phyloP scores from a whole-genome alignment of 2,329 filamentous ascomycete genomes.

The Laburnicola sp. region DNA sequence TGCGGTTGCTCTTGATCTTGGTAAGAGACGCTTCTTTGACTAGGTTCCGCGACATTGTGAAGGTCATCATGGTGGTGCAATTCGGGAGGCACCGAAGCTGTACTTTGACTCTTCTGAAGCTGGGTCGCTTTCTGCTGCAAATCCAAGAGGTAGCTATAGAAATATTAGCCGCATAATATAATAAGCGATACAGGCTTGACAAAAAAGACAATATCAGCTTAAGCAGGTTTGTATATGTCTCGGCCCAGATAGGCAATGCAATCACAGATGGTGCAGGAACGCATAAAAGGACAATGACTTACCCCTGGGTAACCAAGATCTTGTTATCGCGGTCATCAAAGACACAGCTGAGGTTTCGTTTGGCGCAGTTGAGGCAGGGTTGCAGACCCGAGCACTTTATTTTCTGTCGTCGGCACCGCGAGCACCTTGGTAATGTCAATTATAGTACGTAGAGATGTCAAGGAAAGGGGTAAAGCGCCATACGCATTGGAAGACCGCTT shows the following conservation, averaged over 20 bases:
- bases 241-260: too few species aligned
- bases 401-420: constrained; percentile 35
- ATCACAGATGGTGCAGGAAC: too few species aligned
- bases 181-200: neutral
- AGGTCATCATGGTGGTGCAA: neutral
- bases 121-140: constrained; percentile 28
- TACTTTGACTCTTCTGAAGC: constrained; percentile 16
- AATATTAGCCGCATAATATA: neutral
- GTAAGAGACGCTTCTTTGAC: constrained; percentile 8
- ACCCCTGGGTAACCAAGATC: constrained; percentile 35
- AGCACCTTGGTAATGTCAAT: constrained; percentile 18
- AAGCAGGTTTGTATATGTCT: too few species aligned
- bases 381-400: constrained; percentile 40
- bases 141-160: constrained; percentile 31
- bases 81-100: constrained; percentile 1
- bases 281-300: neutral
- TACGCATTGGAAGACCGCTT: constrained; percentile 35
- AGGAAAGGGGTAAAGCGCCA: neutral
- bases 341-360: constrained; percentile 29
- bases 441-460: too few species aligned
- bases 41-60: constrained; percentile 2
- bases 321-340: constrained; percentile 41
- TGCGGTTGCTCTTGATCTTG: constrained; percentile 13
- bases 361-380: constrained; percentile 34
- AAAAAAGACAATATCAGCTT: neutral